Evolutionary conservation across 176 grass and related monocot species (phyloP), one percentile per base, ranked within the genome.

Genomic region (Typha latifolia): DNA sequence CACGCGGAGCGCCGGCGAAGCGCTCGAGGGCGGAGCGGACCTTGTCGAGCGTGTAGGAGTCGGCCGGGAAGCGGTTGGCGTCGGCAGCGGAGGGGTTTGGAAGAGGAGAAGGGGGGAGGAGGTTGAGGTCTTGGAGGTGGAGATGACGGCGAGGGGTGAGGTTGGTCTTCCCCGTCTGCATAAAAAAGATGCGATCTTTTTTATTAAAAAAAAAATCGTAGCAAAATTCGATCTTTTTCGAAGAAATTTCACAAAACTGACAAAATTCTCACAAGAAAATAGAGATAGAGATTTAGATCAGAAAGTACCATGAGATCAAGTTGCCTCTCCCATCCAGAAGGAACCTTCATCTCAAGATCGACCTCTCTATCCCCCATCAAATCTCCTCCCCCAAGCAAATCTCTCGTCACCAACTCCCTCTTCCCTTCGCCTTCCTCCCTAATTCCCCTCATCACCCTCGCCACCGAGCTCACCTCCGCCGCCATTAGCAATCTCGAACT

Each of bases 401-500:
- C 80, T 80, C 82, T 87, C 16, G 80, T 87, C 63, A 87, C 80
- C n/a, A 87, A 63, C 80, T 87, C 72, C 76, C 63, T 53, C 53
- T 59, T 21, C 57, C 56, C 76, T 4, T 68, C 64, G 67, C 79
- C 84, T 32, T 24, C 62, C 12, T 63, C 62, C 12, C 22, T 19
- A 14, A 23, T 14, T 12, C 72, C 64, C 4, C 76, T 72, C 37
- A 87, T 75, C 80, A 83, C 61, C 84, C 80, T 76, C 10, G 72
- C 84, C 11, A 87, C 69, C 4, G 80, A 79, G 76, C 76, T 80
- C 29, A 83, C 72, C 49, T 87, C 80, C 43, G 76, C 59, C 49
- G 80, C 80, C 80, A 83, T 77, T 59, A 9, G 4, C 53, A 4
- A 22, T 0, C 53, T 6, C 53, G 27, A 4, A 5, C 12, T 26